A percentile compares a stretch with the other conserved stretches of the same genome.
Evolutionary conservation across 176 grass and related monocot genomes (phyloP).

Genomic region (Cenchrus fungigraminus): DNA sequence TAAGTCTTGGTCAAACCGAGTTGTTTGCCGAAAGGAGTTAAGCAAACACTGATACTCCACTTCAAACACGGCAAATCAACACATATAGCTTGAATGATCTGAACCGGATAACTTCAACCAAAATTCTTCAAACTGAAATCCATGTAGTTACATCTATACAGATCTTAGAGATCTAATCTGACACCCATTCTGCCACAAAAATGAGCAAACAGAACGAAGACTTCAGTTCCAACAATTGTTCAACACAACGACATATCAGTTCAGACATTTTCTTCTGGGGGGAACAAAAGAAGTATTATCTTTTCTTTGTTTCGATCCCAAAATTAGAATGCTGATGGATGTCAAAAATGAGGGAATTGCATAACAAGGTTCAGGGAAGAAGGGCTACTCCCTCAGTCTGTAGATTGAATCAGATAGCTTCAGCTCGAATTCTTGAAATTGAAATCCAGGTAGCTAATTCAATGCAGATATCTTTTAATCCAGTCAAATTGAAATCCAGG

Average conservation of each 20-base stretch:
- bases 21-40: not conserved
- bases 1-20: not conserved
- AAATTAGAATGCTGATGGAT: not conserved
- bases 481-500: not conserved
- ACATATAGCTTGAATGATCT: not conserved
- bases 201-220: not conserved
- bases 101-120: conserved; percentile 1
- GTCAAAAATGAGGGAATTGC: not conserved
- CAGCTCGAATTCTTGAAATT: too few relatives aligned
- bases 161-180: not conserved
- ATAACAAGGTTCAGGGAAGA: not conserved
- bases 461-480: too few relatives aligned
- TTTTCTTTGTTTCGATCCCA: not conserved
- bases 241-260: not conserved
- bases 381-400: too few relatives aligned
- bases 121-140: conserved; percentile 10
- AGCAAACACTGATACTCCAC: not conserved
- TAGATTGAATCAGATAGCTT: too few relatives aligned
- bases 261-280: not conserved
- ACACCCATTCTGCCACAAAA: not conserved
- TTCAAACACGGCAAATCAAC: conserved; percentile 10
- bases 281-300: not conserved
- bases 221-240: not conserved
- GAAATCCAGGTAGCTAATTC: too few relatives aligned
- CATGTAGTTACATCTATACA: not conserved